A percentile compares a stretch with the other conserved stretches of the same genome.
These are phyloP conservation scores for Plasmodium adleri DNA, from an alignment of 169 alveolate species.

Conservation along the genomic window DNA sequence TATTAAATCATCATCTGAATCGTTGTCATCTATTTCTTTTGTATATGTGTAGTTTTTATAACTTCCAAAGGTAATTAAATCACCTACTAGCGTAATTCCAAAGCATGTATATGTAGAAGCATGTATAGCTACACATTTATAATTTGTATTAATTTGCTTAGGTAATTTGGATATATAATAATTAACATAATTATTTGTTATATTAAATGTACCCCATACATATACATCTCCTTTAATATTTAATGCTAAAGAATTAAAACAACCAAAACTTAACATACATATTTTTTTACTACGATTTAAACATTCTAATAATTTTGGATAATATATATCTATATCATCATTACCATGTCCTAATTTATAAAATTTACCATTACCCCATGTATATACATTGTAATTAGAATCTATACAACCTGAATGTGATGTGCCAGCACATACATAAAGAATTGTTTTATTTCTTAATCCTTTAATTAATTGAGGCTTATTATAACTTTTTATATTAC, in stretches of 20 bases:
- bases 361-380: slow-evolving; percentile 91
- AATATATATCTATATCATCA: slow-evolving; percentile 34
- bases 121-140: slow-evolving; percentile 35
- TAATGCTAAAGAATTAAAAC: slow-evolving; percentile 79
- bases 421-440: slow-evolving; percentile 88
- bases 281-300: slow-evolving; percentile 28
- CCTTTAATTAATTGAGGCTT: slow-evolving; percentile 76
- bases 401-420: slow-evolving; percentile 92
- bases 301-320: slow-evolving; percentile 35
- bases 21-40: neutral
- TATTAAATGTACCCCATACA: slow-evolving; percentile 82
- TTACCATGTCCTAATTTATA: slow-evolving; percentile 88
- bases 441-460: slow-evolving; percentile 64
- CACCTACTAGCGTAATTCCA: slow-evolving; percentile 59
- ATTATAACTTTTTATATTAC: slow-evolving; percentile 81
- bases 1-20: slow-evolving; percentile 17
- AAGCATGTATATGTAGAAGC: slow-evolving; percentile 40
- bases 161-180: slow-evolving; percentile 40
- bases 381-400: slow-evolving; percentile 86
- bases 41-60: neutral
- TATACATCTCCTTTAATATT: slow-evolving; percentile 84
- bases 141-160: slow-evolving; percentile 36
- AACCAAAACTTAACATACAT: slow-evolving; percentile 47
- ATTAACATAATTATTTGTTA: slow-evolving; percentile 4
- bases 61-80: slow-evolving; percentile 34